phyloP scores from a whole-genome alignment of 169 alveolate species.

The Eimeria tenella region DNA sequence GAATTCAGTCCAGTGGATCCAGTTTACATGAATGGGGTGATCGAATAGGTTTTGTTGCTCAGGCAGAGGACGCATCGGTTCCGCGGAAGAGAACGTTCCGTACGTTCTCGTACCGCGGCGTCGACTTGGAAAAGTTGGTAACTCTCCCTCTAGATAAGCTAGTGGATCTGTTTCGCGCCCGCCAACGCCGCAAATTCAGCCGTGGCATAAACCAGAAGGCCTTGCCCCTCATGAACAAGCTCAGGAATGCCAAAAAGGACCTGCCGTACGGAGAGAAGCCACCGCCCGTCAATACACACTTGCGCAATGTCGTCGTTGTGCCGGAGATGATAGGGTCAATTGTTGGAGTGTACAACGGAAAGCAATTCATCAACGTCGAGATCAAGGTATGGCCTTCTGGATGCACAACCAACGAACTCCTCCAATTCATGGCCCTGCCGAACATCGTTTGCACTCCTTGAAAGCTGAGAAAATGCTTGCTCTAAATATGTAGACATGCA shows the following conservation, averaged over 20 bases:
- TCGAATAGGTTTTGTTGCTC: background rate
- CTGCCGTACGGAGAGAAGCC: slow-evolving; percentile 96
- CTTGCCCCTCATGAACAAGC: slow-evolving; percentile 95
- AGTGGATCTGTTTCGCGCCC: slow-evolving; percentile 95
- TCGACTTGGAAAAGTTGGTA: slow-evolving; percentile 94
- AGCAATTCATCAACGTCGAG: slow-evolving; percentile 97
- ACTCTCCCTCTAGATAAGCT: slow-evolving; percentile 93
- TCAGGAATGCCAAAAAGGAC: slow-evolving; percentile 92
- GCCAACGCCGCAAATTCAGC: slow-evolving; percentile 97
- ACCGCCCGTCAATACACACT: slow-evolving; percentile 96
- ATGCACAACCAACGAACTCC: no score
- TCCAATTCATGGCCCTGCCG: background rate
- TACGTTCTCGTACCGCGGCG: slow-evolving; percentile 98
- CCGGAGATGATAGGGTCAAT: slow-evolving; percentile 99
- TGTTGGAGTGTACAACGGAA: slow-evolving; percentile 98
- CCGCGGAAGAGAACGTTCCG: slow-evolving; percentile 98
- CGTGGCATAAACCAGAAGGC: slow-evolving; percentile 89
- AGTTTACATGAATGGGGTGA: background rate
- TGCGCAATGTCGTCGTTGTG: slow-evolving; percentile 95
- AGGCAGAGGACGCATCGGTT: slow-evolving; percentile 79
- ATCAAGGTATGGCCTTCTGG: slow-evolving; percentile 88
- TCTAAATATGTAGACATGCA: no score
- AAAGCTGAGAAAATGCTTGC: background rate
- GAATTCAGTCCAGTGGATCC: no score
- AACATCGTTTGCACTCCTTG: background rate